Base-by-base conservation (phyloP, 805 yeast genomes). In the Metschnikowia gelsemii region DNA sequence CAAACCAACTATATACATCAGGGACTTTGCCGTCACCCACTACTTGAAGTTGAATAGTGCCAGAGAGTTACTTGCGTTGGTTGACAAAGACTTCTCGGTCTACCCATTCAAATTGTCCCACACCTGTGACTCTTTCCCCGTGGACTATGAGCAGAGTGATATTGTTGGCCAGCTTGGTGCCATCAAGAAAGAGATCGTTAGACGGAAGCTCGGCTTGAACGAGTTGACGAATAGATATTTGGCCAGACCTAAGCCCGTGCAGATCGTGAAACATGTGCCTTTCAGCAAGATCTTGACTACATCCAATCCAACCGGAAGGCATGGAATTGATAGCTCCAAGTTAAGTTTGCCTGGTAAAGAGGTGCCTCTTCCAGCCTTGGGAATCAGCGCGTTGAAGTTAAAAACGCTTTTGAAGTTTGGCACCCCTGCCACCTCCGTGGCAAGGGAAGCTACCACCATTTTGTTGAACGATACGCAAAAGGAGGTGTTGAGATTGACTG, bases 61-160 rank as follows among this genome's bases (percentile, higher is more conserved):
- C 8, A 79, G 96, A 62, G 76, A 74, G 47, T 72, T 89, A 42
- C 72, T 90, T 51, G 72, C 79, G 24, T 76, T 76, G 46, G 78
- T 87, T 51, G 96, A 89, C 64, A 79, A 76, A 52, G 70, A 76
- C 35, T 73, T 78, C 52, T 86, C 96, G 20, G 98, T 93, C 24
- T 91, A 79, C 64, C 98, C 99, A 43, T 87, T 91, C 73, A 91
- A 88, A 65, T 73, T 90, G 52, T 73, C 88, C 27, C 84, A 87
- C 64, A 67, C 87, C 34, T 75, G 87, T 12, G 70, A 72, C 18
- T 55, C 63, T 29, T 83, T 82, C 75, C 90, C 90, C 41, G 62
- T 82, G 18, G 65, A 75, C 34, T 36, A 41, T 17, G 57, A 68
- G 29, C 47, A 52, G 28, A 62, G 62, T 20, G 54, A 70, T 38